A percentile compares a stretch with the other conserved stretches of the same genome.
Evolutionary conservation across 2,329 filamentous ascomycete genomes (phyloP).

Genomic region (Hypoxylon sp.): DNA sequence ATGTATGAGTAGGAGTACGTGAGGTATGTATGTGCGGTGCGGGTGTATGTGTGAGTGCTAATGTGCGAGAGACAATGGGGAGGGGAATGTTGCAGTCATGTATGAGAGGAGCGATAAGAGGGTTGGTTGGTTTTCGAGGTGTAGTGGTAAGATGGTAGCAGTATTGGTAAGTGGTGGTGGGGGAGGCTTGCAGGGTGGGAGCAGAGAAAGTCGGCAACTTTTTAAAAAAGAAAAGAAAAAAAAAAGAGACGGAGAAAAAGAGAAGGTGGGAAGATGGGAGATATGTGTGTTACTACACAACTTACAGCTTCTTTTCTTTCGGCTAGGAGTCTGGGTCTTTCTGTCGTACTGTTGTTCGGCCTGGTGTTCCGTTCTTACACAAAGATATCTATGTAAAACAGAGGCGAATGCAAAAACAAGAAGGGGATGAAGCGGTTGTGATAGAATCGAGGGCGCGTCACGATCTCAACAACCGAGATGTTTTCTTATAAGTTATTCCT

Average conservation of each 20-base stretch:
- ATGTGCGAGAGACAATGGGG: slow-evolving; percentile 44
- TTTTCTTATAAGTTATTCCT: slow-evolving; percentile 46
- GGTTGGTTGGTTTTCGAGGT: slow-evolving; percentile 42
- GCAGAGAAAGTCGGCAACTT: slow-evolving; percentile 40
- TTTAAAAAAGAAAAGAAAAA: slow-evolving; percentile 32
- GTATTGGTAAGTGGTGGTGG: slow-evolving; percentile 34
- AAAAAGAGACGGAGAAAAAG: slow-evolving; percentile 23
- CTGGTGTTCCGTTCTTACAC: slow-evolving; percentile 41
- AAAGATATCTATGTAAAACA: slow-evolving; percentile 43
- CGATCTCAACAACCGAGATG: slow-evolving; percentile 45
- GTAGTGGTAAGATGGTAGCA: slow-evolving; percentile 38
- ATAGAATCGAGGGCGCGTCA: slow-evolving; percentile 39
- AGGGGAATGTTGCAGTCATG: slow-evolving; percentile 43
- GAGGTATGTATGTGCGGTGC: slow-evolving; percentile 22
- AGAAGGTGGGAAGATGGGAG: slow-evolving; percentile 26
- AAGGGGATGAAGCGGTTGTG: slow-evolving; percentile 26
- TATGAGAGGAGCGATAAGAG: slow-evolving; percentile 44
- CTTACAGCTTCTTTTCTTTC: slow-evolving; percentile 33
- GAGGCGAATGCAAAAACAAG: slow-evolving; percentile 37
- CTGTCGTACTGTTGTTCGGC: slow-evolving; percentile 36
- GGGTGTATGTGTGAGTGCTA: slow-evolving; percentile 37
- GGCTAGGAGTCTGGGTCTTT: slow-evolving; percentile 31
- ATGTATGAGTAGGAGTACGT: slow-evolving; percentile 12
- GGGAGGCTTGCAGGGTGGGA: slow-evolving; percentile 42
- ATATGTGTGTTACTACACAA: slow-evolving; percentile 39